Conservation (phyloP, 108 stramenopile species). For the Parmales sp. region DNA sequence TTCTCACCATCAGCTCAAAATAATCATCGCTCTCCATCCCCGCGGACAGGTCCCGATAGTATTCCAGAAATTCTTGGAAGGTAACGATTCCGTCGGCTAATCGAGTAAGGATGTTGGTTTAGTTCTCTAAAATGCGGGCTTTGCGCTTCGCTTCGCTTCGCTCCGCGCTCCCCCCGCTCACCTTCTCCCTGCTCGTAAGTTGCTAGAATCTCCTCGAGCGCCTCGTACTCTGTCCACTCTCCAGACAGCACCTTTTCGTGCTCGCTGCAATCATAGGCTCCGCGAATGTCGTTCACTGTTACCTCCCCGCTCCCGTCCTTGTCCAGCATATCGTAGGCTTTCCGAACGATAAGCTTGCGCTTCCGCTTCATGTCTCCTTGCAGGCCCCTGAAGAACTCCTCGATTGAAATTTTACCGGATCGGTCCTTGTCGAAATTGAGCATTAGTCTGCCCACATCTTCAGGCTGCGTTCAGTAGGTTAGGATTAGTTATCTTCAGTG, state of each 20-base stretch:
- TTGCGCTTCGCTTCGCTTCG: slow-evolving; percentile 41
- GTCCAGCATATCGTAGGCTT: slow-evolving; percentile 41
- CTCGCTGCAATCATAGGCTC: slow-evolving; percentile 26
- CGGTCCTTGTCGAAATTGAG: neutral
- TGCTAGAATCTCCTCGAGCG: slow-evolving; percentile 33
- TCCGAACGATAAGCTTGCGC: slow-evolving; percentile 20
- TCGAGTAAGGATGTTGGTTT: too few relatives aligned
- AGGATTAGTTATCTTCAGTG: too few relatives aligned
- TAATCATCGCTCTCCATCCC: slow-evolving; percentile 29
- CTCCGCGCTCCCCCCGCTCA: too few relatives aligned
- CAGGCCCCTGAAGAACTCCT: slow-evolving; percentile 10
- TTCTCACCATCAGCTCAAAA: slow-evolving; percentile 33
- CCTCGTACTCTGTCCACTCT: slow-evolving; percentile 25
- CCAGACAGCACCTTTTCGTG: slow-evolving; percentile 40
- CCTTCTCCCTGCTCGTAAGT: slow-evolving; percentile 34
- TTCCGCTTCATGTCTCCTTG: slow-evolving; percentile 9
- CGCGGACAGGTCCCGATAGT: slow-evolving; percentile 22
- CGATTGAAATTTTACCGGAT: neutral
- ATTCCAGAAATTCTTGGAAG: slow-evolving; percentile 26
- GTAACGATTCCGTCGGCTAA: slow-evolving; percentile 23
- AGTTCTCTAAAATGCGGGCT: slow-evolving; percentile 34
- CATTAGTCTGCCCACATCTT: slow-evolving; percentile 1
- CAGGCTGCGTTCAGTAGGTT: too few relatives aligned
- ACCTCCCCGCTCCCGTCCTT: slow-evolving; percentile 28
- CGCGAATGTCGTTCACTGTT: slow-evolving; percentile 21